Evolutionary conservation across 176 grass and related monocot genomes (phyloP).

Genomic region (Coix lacrymajobi): DNA sequence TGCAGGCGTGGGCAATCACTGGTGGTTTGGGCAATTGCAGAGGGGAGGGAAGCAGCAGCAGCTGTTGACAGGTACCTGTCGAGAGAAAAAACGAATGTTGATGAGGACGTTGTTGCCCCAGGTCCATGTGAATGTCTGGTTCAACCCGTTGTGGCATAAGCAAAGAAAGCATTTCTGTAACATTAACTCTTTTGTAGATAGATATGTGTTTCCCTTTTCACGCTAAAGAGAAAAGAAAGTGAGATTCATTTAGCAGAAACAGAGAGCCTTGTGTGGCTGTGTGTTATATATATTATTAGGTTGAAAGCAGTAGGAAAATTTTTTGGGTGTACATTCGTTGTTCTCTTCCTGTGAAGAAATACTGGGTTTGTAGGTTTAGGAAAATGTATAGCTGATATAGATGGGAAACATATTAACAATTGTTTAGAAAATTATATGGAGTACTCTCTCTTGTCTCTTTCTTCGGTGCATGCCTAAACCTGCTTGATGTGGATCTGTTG

Average conservation of each 20-base stretch:
- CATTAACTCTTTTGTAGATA: neutral
- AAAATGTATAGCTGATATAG: conserved; percentile 18
- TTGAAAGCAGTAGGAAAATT: neutral
- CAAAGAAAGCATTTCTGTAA: neutral
- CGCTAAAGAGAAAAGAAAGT: neutral
- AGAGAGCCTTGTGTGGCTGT: neutral
- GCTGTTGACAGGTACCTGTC: conserved; percentile 47
- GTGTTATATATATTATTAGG: neutral
- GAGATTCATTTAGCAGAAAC: neutral
- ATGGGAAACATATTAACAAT: neutral
- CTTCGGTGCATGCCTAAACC: neutral
- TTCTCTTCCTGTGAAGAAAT: neutral
- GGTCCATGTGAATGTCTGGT: neutral
- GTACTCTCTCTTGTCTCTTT: neutral
- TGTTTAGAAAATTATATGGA: neutral
- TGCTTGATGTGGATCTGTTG: neutral
- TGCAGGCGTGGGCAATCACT: conserved; percentile 67
- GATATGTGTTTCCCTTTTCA: neutral
- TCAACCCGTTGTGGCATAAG: conserved; percentile 26
- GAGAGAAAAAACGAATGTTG: conserved; percentile 5
- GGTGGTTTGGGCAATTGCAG: conserved; percentile 64
- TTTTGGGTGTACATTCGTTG: neutral
- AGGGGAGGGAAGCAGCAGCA: conserved; percentile 50
- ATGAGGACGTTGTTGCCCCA: neutral
- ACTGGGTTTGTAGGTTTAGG: neutral